phyloP scores from a whole-genome alignment of 306 rosid species.

The Pachyrhizus erosus region DNA sequence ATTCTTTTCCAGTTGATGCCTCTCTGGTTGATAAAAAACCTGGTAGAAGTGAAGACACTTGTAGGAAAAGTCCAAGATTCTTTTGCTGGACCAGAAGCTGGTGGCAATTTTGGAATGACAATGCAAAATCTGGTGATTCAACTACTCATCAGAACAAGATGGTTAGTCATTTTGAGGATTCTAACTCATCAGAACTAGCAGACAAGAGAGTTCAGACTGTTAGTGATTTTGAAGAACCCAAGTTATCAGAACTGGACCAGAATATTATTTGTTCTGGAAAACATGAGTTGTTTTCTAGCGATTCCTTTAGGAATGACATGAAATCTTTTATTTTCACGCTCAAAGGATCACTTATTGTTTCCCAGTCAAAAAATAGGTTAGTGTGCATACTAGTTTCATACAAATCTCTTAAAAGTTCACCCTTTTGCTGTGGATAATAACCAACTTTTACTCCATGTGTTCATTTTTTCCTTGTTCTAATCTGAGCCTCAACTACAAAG shows the following conservation, averaged over 20 bases:
- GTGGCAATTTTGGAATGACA: slow-evolving; percentile 57
- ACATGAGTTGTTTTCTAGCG: slow-evolving; percentile 56
- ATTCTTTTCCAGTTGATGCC: slow-evolving; percentile 44
- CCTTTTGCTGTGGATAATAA: slow-evolving; percentile 16
- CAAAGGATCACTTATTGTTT: slow-evolving; percentile 61
- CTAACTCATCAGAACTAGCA: slow-evolving; percentile 45
- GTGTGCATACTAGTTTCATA: slow-evolving; percentile 23
- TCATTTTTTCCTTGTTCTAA: slow-evolving; percentile 14
- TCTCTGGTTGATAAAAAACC: slow-evolving; percentile 43
- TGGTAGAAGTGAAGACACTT: slow-evolving; percentile 42
- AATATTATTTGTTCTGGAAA: slow-evolving; percentile 38
- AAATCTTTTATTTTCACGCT: slow-evolving; percentile 64
- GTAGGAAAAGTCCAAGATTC: slow-evolving; percentile 45
- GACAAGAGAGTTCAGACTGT: slow-evolving; percentile 47
- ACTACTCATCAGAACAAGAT: slow-evolving; percentile 45
- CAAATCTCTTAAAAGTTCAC: slow-evolving; percentile 1
- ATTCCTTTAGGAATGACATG: slow-evolving; percentile 74
- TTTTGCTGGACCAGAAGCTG: slow-evolving; percentile 50
- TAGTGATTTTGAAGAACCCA: slow-evolving; percentile 33
- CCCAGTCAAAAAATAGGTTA: slow-evolving; percentile 84
- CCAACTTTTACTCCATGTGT: background rate
- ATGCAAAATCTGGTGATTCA: slow-evolving; percentile 35
- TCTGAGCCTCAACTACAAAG: slow-evolving; percentile 28
- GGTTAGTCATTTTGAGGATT: slow-evolving; percentile 38
- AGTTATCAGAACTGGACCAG: slow-evolving; percentile 46